Evolutionary conservation across 495 filamentous ascomycete species (phyloP), one percentile per base, ranked within the genome.

Genomic region (Aspergillus carlsbadensis): DNA sequence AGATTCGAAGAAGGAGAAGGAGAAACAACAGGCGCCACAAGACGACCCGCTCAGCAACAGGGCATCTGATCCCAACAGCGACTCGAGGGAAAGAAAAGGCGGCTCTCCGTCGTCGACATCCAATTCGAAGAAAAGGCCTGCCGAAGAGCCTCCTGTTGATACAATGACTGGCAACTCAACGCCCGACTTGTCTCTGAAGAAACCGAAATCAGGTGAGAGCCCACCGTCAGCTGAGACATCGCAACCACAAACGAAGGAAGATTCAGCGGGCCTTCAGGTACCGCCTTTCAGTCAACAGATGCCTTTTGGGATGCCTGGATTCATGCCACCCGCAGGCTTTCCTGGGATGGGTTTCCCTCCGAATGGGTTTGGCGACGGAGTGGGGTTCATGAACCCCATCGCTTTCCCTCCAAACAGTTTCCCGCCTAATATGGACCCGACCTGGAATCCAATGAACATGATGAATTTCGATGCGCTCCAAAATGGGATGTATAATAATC

Each of bases 71-170:
- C 35, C 57, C 33, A 47, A 41, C 29, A 57, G 44, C 24, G 52
- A 48, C 10, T 52, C 33, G 26, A 52, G 40, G 6, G 53, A 54
- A 58, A 63, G 24, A 60, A 54, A 49, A 29, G 54, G 54, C 24
- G 43, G 66, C 43, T 64, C 67, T 43, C 51, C 66, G 49, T 72
- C 72, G 52, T 64, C 64, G 13, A 60, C 70, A 20, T 50, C 48
- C 5, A 57, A 70, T 39, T 75, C 79, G 15, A 92, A 87, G 73
- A 97, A 96, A 76, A 85, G 94, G 14, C 80, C 87, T 10, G 91
- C 91, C 34, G 89, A 96, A 40, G 87, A 91, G 39, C 73, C 85
- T 2, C 72, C 87, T 21, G 77, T 80, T 41, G 52, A 42, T 15
- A 55, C 55, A 17, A 50, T 52, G 5, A n/a, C 62, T n/a, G 59